Percentiles rank a stretch among this genome's conserved stretches.
Evolutionary conservation across 2,329 filamentous ascomycete genomes (phyloP).

Genomic region (Alternaria gaisen): DNA sequence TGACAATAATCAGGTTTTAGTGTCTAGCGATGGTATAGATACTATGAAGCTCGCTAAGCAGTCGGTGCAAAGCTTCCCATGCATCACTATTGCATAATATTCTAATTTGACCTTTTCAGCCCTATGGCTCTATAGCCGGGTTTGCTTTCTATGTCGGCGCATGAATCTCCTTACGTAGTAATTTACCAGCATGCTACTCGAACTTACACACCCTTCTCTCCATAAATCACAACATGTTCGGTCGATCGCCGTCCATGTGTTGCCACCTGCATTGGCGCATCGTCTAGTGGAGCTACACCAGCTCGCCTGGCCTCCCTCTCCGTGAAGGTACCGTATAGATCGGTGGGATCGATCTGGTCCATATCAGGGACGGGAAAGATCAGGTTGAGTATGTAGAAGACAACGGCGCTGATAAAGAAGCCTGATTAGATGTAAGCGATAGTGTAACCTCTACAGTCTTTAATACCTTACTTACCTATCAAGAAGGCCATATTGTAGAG

Average conservation of each 20-base stretch:
- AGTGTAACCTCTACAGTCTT: not conserved
- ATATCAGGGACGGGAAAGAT: conserved; percentile 53
- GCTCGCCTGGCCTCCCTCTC: conserved; percentile 53
- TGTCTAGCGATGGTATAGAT: not conserved
- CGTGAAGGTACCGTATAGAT: conserved; percentile 59
- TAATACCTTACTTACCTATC: conserved; percentile 44
- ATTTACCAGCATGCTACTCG: not conserved
- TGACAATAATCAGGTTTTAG: not conserved
- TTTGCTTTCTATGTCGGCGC: not conserved
- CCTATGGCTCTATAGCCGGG: not conserved
- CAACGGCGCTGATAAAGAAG: conserved; percentile 51
- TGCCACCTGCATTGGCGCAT: not conserved
- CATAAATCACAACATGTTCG: not conserved
- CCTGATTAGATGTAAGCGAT: conserved; percentile 35
- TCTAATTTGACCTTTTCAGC: not conserved
- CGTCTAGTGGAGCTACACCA: conserved; percentile 48
- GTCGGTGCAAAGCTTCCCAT: no score
- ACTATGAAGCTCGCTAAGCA: not conserved
- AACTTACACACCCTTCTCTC: conserved; percentile 1
- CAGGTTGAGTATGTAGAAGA: conserved; percentile 49
- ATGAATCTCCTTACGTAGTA: not conserved
- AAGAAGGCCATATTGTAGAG: conserved; percentile 61
- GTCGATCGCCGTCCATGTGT: not conserved
- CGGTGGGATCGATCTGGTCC: conserved; percentile 56
- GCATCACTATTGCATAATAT: not conserved